Evolutionary conservation across 1,284 basidiomycete genomes (phyloP), one percentile per base, ranked within the genome.

Genomic region (Tilletia setariae): DNA sequence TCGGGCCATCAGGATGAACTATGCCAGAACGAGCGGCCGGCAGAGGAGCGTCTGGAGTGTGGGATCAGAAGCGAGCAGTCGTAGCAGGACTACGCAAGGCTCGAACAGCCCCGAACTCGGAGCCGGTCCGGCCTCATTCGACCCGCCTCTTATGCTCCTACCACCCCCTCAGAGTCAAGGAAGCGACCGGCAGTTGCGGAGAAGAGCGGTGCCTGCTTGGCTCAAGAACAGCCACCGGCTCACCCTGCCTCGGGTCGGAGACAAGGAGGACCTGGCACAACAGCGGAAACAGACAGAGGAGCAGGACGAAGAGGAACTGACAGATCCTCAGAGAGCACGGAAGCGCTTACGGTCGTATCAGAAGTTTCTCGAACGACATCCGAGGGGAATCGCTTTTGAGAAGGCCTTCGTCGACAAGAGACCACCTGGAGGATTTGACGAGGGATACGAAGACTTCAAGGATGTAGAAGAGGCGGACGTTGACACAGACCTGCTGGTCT

Each of bases 11-110:
- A 53, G 51, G 13, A 53, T 53, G 51, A 40, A 40, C 6, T 40
- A 40, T 40, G 35, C 35, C 35, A 19, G 51, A 2, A 25, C 28
- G 23, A 53, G 51, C 21, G 21, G 28, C 21, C 51, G 51, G 15
- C 51, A 53, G 51, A 21, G 51, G 21, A 53, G 51, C 51, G 23
- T 53, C 21, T 53, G 51, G 51, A 53, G 51, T 23, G 21, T 53
- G 23, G 28, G 51, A 19, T 53, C 51, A 28, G 51, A 53, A 6
- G 13, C 51, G 51, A 61, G 56, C 56, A 61, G 56, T 40, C 30
- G 28, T 15, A 35, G 32, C 30, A 25, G 25, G 8, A 40, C 30
- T 9, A 61, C 56, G 9, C 28, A 32, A 40, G 56, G 56, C 15
- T 32, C 56, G 16, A 35, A 25, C 28, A 61, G 56, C 28, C 56